phyloP scores from a whole-genome alignment of 164 flowering plant genomes.

The Protea cynaroides region DNA sequence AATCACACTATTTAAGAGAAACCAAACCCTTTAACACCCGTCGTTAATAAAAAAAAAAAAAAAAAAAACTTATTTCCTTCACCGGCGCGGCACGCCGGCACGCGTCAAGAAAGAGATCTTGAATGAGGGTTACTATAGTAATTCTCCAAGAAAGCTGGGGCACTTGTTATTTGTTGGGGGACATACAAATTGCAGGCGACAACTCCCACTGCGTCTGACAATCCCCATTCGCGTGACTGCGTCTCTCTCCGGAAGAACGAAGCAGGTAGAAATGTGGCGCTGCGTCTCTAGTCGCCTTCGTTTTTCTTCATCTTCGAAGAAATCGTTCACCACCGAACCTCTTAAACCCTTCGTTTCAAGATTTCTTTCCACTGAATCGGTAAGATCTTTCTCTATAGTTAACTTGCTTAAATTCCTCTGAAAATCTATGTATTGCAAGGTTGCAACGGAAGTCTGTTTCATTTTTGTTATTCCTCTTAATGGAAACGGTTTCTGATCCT shows the following conservation, averaged over 20 bases:
- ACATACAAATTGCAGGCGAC: background rate
- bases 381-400: constrained; percentile 15
- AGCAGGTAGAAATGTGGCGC: constrained; percentile 63
- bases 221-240: background rate
- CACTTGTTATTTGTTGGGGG: background rate
- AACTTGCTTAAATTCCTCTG: background rate
- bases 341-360: constrained; percentile 40
- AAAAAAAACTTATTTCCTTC: no score
- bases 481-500: background rate
- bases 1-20: no score
- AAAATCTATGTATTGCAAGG: background rate
- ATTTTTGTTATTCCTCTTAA: background rate
- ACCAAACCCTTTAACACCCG: no score
- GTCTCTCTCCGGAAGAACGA: background rate
- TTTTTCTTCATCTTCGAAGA: constrained; percentile 23
- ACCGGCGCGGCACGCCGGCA: no score
- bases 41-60: no score
- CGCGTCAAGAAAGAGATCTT: no score
- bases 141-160: no score
- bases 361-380: constrained; percentile 53
- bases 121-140: no score
- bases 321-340: constrained; percentile 29
- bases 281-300: constrained; percentile 58
- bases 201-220: background rate
- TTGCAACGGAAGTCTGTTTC: background rate